Evolutionary conservation across 75 land plant genomes (phyloP).

Genomic region (Cryptomeria japonica): DNA sequence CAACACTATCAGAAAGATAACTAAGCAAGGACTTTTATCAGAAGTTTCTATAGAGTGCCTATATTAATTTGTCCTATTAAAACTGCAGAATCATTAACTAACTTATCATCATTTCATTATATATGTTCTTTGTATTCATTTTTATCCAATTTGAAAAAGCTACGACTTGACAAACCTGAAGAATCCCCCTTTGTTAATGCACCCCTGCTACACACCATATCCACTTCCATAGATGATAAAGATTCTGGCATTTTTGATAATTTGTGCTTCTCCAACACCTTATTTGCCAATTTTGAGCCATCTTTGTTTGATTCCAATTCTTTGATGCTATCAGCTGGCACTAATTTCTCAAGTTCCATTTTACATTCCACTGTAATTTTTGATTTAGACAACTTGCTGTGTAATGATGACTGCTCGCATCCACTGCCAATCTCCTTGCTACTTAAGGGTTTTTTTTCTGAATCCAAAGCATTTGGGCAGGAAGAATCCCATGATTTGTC

Average conservation of each 20-base stretch:
- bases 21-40: background rate
- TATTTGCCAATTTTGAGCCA: background rate
- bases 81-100: background rate
- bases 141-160: background rate
- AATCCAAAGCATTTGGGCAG: background rate
- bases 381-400: background rate
- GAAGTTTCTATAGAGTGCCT: background rate
- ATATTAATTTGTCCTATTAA: background rate
- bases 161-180: background rate
- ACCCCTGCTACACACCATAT: background rate
- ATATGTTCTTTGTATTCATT: background rate
- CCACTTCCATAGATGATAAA: background rate
- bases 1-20: background rate
- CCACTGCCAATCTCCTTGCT: background rate
- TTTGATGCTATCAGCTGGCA: background rate
- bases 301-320: background rate
- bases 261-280: too few relatives aligned
- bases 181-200: background rate
- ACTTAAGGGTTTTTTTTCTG: background rate
- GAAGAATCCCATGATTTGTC: constrained; percentile 5
- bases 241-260: background rate
- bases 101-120: background rate
- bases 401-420: background rate
- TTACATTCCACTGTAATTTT: background rate
- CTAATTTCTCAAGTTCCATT: background rate